phyloP scores from a whole-genome alignment of 768 basidiomycete species.

The Nidula microcarpa region DNA sequence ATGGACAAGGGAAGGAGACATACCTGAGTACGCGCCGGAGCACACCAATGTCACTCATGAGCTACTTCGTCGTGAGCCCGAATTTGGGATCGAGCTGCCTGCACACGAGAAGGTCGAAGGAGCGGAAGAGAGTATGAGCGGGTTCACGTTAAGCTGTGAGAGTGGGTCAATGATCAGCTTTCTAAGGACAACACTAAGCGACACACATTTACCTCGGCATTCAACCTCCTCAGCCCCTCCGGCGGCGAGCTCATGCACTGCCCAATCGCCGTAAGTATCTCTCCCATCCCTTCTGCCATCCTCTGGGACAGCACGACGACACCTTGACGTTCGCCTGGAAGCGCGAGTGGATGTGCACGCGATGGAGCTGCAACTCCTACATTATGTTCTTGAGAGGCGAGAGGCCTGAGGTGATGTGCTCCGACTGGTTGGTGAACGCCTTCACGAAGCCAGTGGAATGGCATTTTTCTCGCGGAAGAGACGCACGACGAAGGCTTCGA shows the following conservation, averaged over 20 bases:
- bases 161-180: neutral
- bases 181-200: neutral
- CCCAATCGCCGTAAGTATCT: slow-evolving; percentile 88
- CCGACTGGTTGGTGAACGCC: slow-evolving; percentile 96
- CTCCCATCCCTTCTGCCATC: slow-evolving; percentile 82
- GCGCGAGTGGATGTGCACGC: slow-evolving; percentile 92
- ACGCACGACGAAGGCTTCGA: too few species aligned
- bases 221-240: slow-evolving; percentile 84
- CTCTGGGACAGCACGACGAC: slow-evolving; percentile 86
- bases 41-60: slow-evolving; percentile 86
- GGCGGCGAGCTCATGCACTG: slow-evolving; percentile 93
- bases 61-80: slow-evolving; percentile 85
- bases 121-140: slow-evolving; percentile 86
- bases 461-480: too few species aligned
- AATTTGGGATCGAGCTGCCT: slow-evolving; percentile 91
- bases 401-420: slow-evolving; percentile 88
- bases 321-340: slow-evolving; percentile 89
- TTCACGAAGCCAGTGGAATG: too few species aligned
- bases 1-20: slow-evolving; percentile 16
- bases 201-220: slow-evolving; percentile 49
- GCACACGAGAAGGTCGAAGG: slow-evolving; percentile 86
- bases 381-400: slow-evolving; percentile 90
- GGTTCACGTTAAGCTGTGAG: slow-evolving; percentile 87
- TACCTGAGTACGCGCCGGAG: slow-evolving; percentile 81
- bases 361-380: slow-evolving; percentile 86